Conservation (phyloP, 768 basidiomycete species). For the Suillus americanus region DNA sequence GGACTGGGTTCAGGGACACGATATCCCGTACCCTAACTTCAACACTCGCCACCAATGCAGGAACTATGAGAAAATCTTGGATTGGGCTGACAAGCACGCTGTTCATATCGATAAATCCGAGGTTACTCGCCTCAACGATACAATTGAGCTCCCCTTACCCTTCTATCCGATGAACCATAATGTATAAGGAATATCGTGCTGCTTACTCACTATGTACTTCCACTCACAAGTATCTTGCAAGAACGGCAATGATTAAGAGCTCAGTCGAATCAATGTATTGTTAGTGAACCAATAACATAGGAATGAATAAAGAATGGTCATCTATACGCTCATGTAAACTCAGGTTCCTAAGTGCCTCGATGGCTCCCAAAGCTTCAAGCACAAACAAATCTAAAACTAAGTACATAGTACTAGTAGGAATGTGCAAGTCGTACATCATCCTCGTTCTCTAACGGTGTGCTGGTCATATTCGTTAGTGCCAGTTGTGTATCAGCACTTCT, state of each 20-base stretch:
- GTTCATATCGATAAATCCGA: slow-evolving; percentile 1
- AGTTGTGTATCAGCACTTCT: background rate
- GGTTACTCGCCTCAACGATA: background rate
- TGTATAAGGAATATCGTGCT: background rate
- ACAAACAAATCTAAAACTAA: background rate
- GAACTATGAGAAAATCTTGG: slow-evolving; percentile 2
- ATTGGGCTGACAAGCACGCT: background rate
- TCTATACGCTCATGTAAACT: too few species aligned
- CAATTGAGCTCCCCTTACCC: background rate
- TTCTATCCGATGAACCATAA: background rate
- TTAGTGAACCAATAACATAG: background rate
- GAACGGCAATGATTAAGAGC: background rate
- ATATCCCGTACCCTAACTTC: background rate
- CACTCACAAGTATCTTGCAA: background rate
- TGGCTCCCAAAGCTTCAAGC: background rate
- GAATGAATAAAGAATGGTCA: background rate
- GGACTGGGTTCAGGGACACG: slow-evolving; percentile 8
- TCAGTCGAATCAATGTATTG: background rate
- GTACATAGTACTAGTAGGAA: too few species aligned
- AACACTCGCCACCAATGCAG: slow-evolving; percentile 3
- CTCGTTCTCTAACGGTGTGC: background rate
- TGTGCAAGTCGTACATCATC: too few species aligned
- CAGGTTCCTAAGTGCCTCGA: background rate
- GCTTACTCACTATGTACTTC: too few species aligned
- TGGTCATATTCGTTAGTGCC: background rate